phyloP scores from a whole-genome alignment of 257 asterid species.

The Lavandula angustifolia region DNA sequence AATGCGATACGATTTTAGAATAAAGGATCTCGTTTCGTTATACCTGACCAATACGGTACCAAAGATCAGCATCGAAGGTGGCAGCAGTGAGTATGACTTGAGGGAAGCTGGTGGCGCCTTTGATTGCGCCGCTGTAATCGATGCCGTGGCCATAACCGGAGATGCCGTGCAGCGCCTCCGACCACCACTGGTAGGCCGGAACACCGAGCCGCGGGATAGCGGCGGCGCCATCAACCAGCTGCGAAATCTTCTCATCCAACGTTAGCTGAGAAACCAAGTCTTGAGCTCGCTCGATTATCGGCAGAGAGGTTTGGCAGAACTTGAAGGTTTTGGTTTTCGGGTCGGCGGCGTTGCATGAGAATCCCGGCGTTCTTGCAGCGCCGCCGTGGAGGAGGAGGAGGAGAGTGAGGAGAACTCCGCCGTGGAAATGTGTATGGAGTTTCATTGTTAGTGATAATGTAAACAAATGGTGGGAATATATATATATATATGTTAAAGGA shows the following conservation, averaged over 20 bases:
- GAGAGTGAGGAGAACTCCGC: no score
- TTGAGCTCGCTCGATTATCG: slow-evolving; percentile 51
- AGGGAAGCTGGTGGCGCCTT: slow-evolving; percentile 69
- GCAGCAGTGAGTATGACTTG: slow-evolving; percentile 66
- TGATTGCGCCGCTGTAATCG: slow-evolving; percentile 48
- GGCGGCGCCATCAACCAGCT: slow-evolving; percentile 74
- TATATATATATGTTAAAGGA: no score
- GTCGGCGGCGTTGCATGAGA: slow-evolving; percentile 55
- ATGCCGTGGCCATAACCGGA: slow-evolving; percentile 72
- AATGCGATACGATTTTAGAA: no score
- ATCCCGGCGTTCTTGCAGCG: no score
- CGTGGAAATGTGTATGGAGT: no score
- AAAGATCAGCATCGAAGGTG: slow-evolving; percentile 60
- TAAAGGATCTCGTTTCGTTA: no score
- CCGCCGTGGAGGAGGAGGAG: no score
- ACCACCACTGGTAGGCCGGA: slow-evolving; percentile 93
- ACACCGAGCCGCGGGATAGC: slow-evolving; percentile 73
- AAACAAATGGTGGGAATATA: no score
- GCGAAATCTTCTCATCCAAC: slow-evolving; percentile 77
- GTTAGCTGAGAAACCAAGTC: slow-evolving; percentile 80
- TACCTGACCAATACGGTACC: slow-evolving; percentile 78
- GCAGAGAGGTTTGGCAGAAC: slow-evolving; percentile 59
- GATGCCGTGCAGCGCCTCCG: slow-evolving; percentile 93
- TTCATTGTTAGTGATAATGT: no score
- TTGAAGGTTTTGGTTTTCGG: slow-evolving; percentile 45